Evolutionary conservation across 805 yeast species (phyloP).

Genomic region (Saturnispora zaruensis): DNA sequence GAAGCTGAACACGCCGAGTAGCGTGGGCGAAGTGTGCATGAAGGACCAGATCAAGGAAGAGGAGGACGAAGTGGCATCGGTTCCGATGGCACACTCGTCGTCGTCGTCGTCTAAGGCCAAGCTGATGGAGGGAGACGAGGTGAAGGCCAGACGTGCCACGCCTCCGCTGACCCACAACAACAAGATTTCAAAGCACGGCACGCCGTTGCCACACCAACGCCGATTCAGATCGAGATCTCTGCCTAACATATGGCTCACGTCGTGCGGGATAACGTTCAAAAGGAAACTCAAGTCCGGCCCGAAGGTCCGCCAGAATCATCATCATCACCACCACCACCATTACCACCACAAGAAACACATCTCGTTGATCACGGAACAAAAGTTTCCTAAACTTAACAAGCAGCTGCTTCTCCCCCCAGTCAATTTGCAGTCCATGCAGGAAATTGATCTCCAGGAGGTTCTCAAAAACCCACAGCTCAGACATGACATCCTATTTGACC

Average conservation of each 20-base stretch:
- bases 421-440: constrained; percentile 69
- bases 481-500: constrained; percentile 89
- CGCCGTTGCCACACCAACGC: constrained; percentile 16
- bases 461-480: constrained; percentile 85
- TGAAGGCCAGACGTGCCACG: not conserved
- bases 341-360: not conserved
- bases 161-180: not conserved
- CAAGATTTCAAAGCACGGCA: not conserved
- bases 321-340: constrained; percentile 4
- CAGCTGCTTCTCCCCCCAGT: constrained; percentile 59
- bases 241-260: constrained; percentile 28
- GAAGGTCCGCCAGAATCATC: not conserved
- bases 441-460: constrained; percentile 81
- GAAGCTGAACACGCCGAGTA: not conserved
- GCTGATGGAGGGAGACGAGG: not conserved
- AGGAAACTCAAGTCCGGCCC: not conserved
- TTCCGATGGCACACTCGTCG: not conserved
- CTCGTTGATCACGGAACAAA: not conserved
- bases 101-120: not conserved
- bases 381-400: constrained; percentile 3
- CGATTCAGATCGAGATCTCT: constrained; percentile 29
- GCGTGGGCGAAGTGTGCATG: constrained; percentile 2
- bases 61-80: not conserved
- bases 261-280: constrained; percentile 3
- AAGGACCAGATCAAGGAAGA: not conserved